Evolutionary conservation across 371 early-diverging fungal species (phyloP), one percentile per base, ranked within the genome.

Genomic region (Haplosporangium sp.): DNA sequence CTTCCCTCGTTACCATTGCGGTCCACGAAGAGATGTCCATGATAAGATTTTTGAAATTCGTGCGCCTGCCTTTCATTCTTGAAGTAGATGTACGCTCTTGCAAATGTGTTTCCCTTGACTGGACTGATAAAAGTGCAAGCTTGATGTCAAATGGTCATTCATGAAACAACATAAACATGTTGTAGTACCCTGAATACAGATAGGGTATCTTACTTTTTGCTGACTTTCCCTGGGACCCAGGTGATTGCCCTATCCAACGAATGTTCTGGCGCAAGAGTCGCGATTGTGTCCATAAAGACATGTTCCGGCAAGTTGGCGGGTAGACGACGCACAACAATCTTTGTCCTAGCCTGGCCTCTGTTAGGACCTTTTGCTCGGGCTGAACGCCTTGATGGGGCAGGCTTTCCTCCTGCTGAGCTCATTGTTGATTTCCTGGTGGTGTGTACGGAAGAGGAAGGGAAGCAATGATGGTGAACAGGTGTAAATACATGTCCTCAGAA

Each of bases 71-170:
- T 92, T 70, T 87, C 83, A 13, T 81, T 81, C 50, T 89, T 88
- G 80, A 95, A 93, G 64, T 91, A 86, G 56, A 95, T 83, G 81
- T 95, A 95, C 0, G 93, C 94, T 13, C 93, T 85, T 20, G 94
- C 92, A 66, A 88, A 91, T 0, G 86, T 82, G 59, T 82, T 86
- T 66, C 91, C 89, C 70, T 94, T 94, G 66, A 88, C 89, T 74
- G 91, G 89, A 61, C 91, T 92, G 41, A 55, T 14, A 63, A 37
- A 55, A 46, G 40, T 42, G 45, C 38, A 8, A 20, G 6, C 37
- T 20, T 18, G 47, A 36, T n/a, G 18, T 21, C 23, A 40, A 59
- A 59, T 8, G 36, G 42, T 10, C 18, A 18, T 40, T 42, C 43
- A 58, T 42, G 13, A 20, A 45, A 55, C 0, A 46, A 46, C 41